Conservation (phyloP, 129 eudicot genomes). For the Saussurea involucrata region DNA sequence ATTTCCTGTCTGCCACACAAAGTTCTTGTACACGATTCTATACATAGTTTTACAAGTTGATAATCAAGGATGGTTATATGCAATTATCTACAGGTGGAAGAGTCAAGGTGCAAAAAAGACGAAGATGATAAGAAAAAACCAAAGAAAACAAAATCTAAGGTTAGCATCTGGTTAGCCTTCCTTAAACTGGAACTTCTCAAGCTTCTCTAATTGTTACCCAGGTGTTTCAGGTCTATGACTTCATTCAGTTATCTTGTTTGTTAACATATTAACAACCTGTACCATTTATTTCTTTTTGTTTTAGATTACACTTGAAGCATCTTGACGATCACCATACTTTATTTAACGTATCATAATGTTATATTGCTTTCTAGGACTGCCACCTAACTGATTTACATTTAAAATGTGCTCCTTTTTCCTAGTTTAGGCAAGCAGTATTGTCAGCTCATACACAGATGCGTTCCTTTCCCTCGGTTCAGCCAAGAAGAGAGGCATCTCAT, state of each 20-base stretch:
- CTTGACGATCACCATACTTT: background rate
- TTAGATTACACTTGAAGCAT: background rate
- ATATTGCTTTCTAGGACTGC: background rate
- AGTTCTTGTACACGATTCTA: background rate
- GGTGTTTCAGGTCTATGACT: background rate
- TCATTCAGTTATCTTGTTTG: background rate
- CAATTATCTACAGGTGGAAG: slow-evolving; percentile 15
- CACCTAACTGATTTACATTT: background rate
- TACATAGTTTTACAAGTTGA: background rate
- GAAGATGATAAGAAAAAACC: slow-evolving; percentile 19
- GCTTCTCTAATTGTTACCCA: background rate
- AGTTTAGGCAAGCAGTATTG: background rate
- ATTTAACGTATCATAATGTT: background rate
- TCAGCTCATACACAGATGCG: background rate
- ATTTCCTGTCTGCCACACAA: background rate
- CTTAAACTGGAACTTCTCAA: background rate
- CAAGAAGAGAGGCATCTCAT: background rate
- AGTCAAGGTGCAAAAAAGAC: slow-evolving; percentile 26
- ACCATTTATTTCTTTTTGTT: background rate
- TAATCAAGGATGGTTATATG: background rate
- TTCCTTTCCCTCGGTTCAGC: background rate
- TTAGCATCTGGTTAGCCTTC: slow-evolving; percentile 3
- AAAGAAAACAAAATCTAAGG: slow-evolving; percentile 42
- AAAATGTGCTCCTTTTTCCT: background rate
- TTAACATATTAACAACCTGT: background rate